Evolutionary conservation across 2,329 filamentous ascomycete genomes (phyloP).

Genomic region (Ascocoryne sarcoides): DNA sequence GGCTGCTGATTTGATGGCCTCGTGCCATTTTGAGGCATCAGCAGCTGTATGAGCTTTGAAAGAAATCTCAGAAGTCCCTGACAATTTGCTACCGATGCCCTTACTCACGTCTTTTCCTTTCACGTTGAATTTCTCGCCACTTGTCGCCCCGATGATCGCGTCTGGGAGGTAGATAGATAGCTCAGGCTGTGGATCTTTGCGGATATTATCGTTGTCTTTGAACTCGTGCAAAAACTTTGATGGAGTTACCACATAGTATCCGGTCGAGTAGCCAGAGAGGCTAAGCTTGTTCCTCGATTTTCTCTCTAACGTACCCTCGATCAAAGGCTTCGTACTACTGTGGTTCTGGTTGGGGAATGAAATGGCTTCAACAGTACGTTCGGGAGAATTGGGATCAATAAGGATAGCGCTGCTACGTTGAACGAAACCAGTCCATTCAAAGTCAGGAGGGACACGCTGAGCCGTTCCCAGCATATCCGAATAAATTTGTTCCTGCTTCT

Average conservation of each 20-base stretch:
- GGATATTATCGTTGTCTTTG: conserved; percentile 73
- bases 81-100: conserved; percentile 71
- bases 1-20: conserved; percentile 44
- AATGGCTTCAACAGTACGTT: conserved; percentile 65
- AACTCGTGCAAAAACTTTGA: conserved; percentile 91
- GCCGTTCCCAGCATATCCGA: conserved; percentile 70
- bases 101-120: conserved; percentile 90
- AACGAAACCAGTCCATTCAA: conserved; percentile 86
- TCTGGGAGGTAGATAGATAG: conserved; percentile 88
- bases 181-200: conserved; percentile 71
- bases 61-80: conserved; percentile 67
- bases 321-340: conserved; percentile 65
- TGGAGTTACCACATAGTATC: conserved; percentile 86
- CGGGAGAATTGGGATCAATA: conserved; percentile 66
- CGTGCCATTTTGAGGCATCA: conserved; percentile 80
- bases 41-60: conserved; percentile 81
- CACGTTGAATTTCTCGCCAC: conserved; percentile 80
- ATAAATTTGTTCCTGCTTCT: conserved; percentile 74
- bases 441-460: conserved; percentile 71
- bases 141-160: conserved; percentile 63
- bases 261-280: conserved; percentile 64
- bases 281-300: conserved; percentile 81
- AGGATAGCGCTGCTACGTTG: conserved; percentile 62
- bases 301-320: conserved; percentile 82
- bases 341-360: conserved; percentile 87